Evolutionary conservation across 2,329 filamentous ascomycete genomes (phyloP), one percentile per base, ranked within the genome.

Genomic region (Cadophora malorum): DNA sequence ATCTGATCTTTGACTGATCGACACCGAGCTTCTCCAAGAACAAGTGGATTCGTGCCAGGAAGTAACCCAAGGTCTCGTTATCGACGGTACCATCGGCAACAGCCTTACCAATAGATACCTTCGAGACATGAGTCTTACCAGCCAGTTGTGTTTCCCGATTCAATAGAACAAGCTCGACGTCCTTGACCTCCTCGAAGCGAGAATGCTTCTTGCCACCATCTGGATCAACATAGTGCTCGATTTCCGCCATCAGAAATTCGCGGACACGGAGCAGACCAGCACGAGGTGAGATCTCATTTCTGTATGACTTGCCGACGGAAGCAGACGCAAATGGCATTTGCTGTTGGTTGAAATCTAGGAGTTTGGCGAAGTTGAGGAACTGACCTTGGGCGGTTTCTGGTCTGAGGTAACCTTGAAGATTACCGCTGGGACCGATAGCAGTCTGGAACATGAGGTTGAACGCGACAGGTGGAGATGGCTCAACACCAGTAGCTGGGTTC

Each of bases 401-500:
- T 65, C 94, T 88, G 67, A 97, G 85, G 80, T 93, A 97, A 65
- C 93, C 94, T 59, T 91, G 88, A 70, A 91, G 85, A 78, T 96
- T 94, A 80, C 92, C 91, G 83, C 92, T 96, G 66, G 95, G 94
- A 70, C 96, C 96, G 78, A 99, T 98, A 45, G 92, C 86, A 52
- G 95, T 97, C 81, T 95, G 91, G 85, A 98, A 99, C 96, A 99
- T 99, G 77, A 99, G 89, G 83, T 99, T 99, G 88, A 98, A 97
- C 52, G 93, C 86, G 62, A 97, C 91, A 3, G 96, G 96, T 35
- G 91, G 90, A 33, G 88, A 87, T 47, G 96, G 90, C 74, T 92
- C 87, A 70, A 89, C 87, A 74, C 90, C 91, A 74, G 91, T 97
- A 62, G 86, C 85, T 33, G 95, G 94, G 81, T 97, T 97, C 82